phyloP scores from a whole-genome alignment of 2,329 filamentous ascomycete genomes.

The Microsporum ferrugineum region DNA sequence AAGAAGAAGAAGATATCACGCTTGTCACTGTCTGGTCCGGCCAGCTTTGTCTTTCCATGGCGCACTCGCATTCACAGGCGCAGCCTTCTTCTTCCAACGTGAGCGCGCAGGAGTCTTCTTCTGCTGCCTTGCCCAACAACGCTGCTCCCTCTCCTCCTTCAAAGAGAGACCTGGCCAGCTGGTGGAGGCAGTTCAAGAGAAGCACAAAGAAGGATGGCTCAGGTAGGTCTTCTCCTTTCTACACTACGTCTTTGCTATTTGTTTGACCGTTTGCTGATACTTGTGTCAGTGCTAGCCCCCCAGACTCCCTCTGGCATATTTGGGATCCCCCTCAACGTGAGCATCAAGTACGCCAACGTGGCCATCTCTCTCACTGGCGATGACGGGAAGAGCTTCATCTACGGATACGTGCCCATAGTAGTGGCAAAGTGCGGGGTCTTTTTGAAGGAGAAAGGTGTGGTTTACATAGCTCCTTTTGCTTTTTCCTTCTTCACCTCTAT shows the following conservation, averaged over 20 bases:
- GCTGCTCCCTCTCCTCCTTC: conserved; percentile 53
- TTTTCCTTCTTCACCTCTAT: conserved; percentile 4
- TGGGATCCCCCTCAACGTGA: conserved; percentile 81
- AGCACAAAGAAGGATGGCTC: conserved; percentile 51
- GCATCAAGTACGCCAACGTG: conserved; percentile 95
- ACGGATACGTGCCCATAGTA: conserved; percentile 95
- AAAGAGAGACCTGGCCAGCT: conserved; percentile 80
- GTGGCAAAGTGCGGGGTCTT: conserved; percentile 97
- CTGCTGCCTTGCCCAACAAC: conserved; percentile 31
- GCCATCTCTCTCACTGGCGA: conserved; percentile 93
- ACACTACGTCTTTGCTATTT: not conserved
- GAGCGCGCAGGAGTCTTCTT: conserved; percentile 5
- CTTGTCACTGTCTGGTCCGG: not conserved
- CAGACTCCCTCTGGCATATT: conserved; percentile 64
- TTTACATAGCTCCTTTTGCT: not conserved
- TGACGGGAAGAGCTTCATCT: conserved; percentile 89
- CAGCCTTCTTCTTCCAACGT: conserved; percentile 3
- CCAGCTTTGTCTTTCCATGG: not conserved
- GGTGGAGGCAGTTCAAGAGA: conserved; percentile 94
- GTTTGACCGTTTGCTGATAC: not conserved
- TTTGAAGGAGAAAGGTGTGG: conserved; percentile 88
- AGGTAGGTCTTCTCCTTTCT: conserved; percentile 35
- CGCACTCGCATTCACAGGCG: conserved; percentile 3
- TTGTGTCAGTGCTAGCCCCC: conserved; percentile 10
- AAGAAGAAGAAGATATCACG: not conserved